These are phyloP conservation scores for Suillus subalutaceus DNA, from an alignment of 768 basidiomycete species.

Conservation along the genomic window DNA sequence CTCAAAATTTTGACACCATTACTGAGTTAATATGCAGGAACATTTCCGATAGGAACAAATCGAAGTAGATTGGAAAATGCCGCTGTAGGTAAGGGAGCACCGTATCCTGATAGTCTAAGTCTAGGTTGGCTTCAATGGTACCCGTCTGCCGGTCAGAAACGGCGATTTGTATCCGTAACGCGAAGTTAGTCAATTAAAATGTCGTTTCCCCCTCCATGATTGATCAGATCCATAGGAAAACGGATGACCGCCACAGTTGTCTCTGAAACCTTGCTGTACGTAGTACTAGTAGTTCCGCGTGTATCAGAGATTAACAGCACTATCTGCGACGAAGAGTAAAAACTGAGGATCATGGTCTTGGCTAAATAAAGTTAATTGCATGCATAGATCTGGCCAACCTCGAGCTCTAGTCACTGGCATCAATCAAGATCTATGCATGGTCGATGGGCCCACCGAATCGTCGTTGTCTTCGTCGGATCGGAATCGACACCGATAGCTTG, in stretches of 20 bases:
- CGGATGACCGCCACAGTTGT: background rate
- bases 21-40: slow-evolving; percentile 63
- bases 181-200: background rate
- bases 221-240: slow-evolving; percentile 1
- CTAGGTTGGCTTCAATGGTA: background rate
- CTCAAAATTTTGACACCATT: slow-evolving; percentile 79
- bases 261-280: background rate
- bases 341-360: background rate
- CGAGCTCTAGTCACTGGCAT: background rate
- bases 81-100: slow-evolving; percentile 60
- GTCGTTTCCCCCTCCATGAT: background rate
- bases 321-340: background rate
- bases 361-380: background rate
- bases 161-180: background rate
- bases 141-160: background rate
- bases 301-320: background rate
- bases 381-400: background rate
- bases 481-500: slow-evolving; percentile 3
- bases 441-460: slow-evolving; percentile 4
- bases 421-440: background rate
- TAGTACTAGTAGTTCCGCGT: background rate
- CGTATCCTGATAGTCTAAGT: slow-evolving; percentile 16
- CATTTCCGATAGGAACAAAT: slow-evolving; percentile 65
- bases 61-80: slow-evolving; percentile 86
- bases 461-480: slow-evolving; percentile 2